Percentiles rank a stretch among this genome's conserved stretches.
Evolutionary conservation across 2,329 filamentous ascomycete species (phyloP).

Genomic region (Fusarium sp.): DNA sequence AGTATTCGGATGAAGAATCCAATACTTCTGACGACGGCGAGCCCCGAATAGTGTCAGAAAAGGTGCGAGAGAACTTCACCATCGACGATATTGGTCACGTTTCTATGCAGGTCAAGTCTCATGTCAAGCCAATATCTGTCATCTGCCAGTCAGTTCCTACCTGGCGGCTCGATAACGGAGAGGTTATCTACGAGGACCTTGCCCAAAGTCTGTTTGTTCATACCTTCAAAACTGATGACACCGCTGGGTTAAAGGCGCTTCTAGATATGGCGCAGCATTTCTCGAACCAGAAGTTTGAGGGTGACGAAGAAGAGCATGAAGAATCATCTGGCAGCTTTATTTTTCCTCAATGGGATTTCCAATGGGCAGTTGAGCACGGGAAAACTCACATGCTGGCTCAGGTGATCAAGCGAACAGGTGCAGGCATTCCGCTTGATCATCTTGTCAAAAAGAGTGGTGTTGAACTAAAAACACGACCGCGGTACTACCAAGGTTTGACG

Average conservation of each 20-base stretch:
- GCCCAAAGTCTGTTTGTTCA: conserved; percentile 53
- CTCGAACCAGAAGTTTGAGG: conserved; percentile 50
- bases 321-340: conserved; percentile 49
- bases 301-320: conserved; percentile 51
- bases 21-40: conserved; percentile 49
- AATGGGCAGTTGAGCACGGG: conserved; percentile 57
- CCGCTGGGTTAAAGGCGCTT: conserved; percentile 64
- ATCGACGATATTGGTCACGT: conserved; percentile 80
- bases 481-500: conserved; percentile 80
- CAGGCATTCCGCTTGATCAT: conserved; percentile 74
- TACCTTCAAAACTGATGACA: conserved; percentile 64
- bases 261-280: conserved; percentile 65
- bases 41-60: conserved; percentile 61
- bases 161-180: conserved; percentile 49
- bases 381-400: conserved; percentile 68
- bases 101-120: conserved; percentile 74
- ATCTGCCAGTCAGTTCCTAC: conserved; percentile 56
- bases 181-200: conserved; percentile 19
- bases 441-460: conserved; percentile 74
- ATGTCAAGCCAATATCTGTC: conserved; percentile 64
- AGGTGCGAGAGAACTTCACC: conserved; percentile 75
- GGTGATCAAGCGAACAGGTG: conserved; percentile 73
- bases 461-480: conserved; percentile 71
- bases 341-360: conserved; percentile 57
- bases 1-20: conserved; percentile 51